A percentile compares a stretch with the other conserved stretches of the same genome.
Conservation (phyloP, 1,139 yeast genomes). For the Debaryomycetaceae sp. region DNA sequence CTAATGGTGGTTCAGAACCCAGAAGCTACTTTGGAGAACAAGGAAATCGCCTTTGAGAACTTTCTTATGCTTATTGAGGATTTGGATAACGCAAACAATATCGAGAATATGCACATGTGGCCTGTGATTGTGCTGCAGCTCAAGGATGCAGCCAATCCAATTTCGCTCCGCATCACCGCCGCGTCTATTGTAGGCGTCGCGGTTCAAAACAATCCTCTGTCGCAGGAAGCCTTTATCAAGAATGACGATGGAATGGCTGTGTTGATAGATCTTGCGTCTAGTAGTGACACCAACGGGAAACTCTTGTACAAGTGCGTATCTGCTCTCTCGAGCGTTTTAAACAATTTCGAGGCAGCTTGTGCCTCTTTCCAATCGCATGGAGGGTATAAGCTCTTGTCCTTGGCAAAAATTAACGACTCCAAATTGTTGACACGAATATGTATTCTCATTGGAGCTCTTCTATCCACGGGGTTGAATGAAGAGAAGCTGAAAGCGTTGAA, state of each 20-base stretch:
- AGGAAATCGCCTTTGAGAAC: slow-evolving; percentile 74
- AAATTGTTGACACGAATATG: slow-evolving; percentile 45
- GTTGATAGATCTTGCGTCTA: slow-evolving; percentile 31
- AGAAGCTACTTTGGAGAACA: slow-evolving; percentile 52
- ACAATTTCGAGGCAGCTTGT: slow-evolving; percentile 57
- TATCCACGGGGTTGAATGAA: slow-evolving; percentile 39
- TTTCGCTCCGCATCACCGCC: slow-evolving; percentile 42
- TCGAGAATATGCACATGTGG: slow-evolving; percentile 80
- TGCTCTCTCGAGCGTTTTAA: slow-evolving; percentile 65
- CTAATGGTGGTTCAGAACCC: slow-evolving; percentile 51
- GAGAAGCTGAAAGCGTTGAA: slow-evolving; percentile 30
- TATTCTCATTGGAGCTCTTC: slow-evolving; percentile 46
- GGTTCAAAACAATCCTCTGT: slow-evolving; percentile 74
- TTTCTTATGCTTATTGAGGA: slow-evolving; percentile 92
- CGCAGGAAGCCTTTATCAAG: slow-evolving; percentile 55
- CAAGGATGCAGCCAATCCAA: slow-evolving; percentile 22
- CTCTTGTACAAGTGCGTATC: slow-evolving; percentile 57
- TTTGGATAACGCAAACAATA: slow-evolving; percentile 88
- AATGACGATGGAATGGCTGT: slow-evolving; percentile 38
- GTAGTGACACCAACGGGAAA: slow-evolving; percentile 15
- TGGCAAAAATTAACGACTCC: slow-evolving; percentile 9
- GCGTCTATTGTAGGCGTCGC: slow-evolving; percentile 83
- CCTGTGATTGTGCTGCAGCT: slow-evolving; percentile 46
- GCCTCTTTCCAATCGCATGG: slow-evolving; percentile 38
- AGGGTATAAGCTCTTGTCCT: slow-evolving; percentile 49